A percentile compares a stretch with the other conserved stretches of the same genome.
These are phyloP conservation scores for Cardiospermum halicacabum DNA, from an alignment of 345 rosid species.

Conservation along the genomic window DNA sequence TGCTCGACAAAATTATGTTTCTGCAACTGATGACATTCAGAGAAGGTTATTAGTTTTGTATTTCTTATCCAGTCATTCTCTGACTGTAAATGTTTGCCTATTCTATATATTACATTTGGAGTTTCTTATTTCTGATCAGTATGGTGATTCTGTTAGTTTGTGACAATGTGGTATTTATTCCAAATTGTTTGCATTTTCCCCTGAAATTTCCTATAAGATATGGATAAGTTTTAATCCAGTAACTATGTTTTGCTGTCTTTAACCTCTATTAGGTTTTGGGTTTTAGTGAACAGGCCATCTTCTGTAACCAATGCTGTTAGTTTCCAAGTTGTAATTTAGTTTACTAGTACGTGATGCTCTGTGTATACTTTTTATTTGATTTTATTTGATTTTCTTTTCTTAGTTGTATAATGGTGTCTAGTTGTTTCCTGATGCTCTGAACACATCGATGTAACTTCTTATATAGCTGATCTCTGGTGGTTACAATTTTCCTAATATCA, in stretches of 20 bases:
- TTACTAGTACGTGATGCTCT: not conserved
- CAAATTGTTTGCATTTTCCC: not conserved
- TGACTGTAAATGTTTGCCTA: not conserved
- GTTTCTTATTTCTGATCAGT: not conserved
- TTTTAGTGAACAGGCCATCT: not conserved
- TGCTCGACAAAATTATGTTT: constrained; percentile 46
- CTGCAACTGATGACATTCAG: constrained; percentile 72
- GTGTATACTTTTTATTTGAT: too few relatives aligned
- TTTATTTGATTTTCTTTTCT: not conserved
- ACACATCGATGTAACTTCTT: not conserved
- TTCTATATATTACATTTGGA: not conserved
- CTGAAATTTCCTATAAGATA: not conserved
- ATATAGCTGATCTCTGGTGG: not conserved
- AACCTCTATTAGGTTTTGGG: not conserved
- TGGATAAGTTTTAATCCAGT: not conserved
- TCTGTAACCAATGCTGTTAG: not conserved
- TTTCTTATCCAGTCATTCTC: constrained; percentile 2
- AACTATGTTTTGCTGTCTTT: not conserved
- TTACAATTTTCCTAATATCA: not conserved
- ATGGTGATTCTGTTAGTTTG: not conserved
- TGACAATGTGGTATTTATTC: not conserved
- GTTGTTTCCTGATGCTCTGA: not conserved
- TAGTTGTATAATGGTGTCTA: not conserved
- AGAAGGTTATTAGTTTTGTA: constrained; percentile 46
- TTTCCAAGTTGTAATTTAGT: not conserved